Percentiles rank a stretch among this genome's conserved stretches.
Evolutionary conservation across 805 yeast genomes (phyloP).

Genomic region (Debaryomyces hansenii): DNA sequence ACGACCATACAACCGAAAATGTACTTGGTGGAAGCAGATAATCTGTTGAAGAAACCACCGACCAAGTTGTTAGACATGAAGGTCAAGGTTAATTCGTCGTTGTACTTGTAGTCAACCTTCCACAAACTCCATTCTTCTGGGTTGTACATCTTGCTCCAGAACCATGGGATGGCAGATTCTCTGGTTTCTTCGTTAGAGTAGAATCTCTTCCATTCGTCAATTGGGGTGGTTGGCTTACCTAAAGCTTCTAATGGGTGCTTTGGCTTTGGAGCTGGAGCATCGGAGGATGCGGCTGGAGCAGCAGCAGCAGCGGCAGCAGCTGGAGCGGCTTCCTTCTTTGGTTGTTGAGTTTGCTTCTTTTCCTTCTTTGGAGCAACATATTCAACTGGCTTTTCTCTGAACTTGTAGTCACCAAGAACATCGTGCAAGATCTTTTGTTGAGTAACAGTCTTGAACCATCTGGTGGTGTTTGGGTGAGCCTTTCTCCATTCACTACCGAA

Average conservation of each 20-base stretch:
- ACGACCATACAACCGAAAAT: conserved; percentile 92
- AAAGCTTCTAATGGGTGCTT: conserved; percentile 89
- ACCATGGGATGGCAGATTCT: conserved; percentile 91
- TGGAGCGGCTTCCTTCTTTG: conserved; percentile 36
- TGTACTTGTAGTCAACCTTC: conserved; percentile 95
- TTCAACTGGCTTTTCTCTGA: conserved; percentile 66
- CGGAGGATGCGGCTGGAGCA: conserved; percentile 34
- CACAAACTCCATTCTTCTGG: conserved; percentile 92
- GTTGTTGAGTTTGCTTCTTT: conserved; percentile 45
- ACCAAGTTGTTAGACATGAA: conserved; percentile 98
- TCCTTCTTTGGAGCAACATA: conserved; percentile 75
- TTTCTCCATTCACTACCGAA: conserved; percentile 69
- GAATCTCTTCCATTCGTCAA: conserved; percentile 94
- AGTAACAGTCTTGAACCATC: conserved; percentile 69
- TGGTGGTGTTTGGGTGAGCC: conserved; percentile 57
- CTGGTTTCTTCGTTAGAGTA: conserved; percentile 98
- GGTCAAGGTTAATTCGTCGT: conserved; percentile 94
- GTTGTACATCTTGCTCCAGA: conserved; percentile 90
- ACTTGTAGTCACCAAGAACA: conserved; percentile 51
- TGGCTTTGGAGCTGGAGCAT: conserved; percentile 68
- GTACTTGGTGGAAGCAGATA: conserved; percentile 87
- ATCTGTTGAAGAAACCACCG: conserved; percentile 98
- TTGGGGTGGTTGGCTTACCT: conserved; percentile 65
- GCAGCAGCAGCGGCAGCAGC: conserved; percentile 28
- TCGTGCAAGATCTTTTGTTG: conserved; percentile 47